Base-by-base conservation (phyloP, 257 asterid species). In the Fraxinus quadrangulata region DNA sequence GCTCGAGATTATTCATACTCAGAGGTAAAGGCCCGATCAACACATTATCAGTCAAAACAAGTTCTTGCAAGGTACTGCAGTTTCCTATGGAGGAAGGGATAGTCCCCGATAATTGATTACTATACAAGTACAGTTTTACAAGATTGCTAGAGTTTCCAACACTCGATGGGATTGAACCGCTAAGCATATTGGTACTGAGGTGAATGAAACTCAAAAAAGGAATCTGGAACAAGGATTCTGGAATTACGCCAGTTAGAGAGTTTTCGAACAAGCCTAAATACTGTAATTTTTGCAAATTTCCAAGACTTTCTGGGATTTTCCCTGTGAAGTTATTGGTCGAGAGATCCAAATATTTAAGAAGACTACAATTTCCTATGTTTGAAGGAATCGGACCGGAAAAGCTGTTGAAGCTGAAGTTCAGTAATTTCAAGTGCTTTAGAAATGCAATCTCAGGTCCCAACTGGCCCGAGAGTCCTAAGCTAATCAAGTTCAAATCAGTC, bases 51-150 rank as follows among this genome's bases (percentile, higher is more conserved):
- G 70, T 78, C 90, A 94, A 61, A 82, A 40, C 79, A 79, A 92
- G 88, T 0, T 70, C 83, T 79, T 79, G 78, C 91, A 94, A 84
- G 63, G 77, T 42, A 76, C 83, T 87, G 78, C 92, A 92, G 77
- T 89, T 90, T 31, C 92, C 96, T 68, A 91, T 72, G 67, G 97
- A 87, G 9, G 88, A 81, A 67, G 98, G 97, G 54, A 94, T 86
- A 26, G 75, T 78, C 63, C 97, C 97, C 0, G 90, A 86, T 72
- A 94, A 82, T 1, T 67, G 82, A 82, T 94, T 94, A 3, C 47
- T 2, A 21, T 56, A 0, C 84, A 94, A 82, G 81, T 72, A 82
- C 56, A 94, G 75, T 81, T 0, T 2, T 17, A 21, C 19, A 65
- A 92, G 86, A 49, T 79, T 61, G 73, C 81, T 89, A 80, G 77